Conservation (phyloP, 2,329 filamentous ascomycete genomes). For the Fusarium temperatum region DNA sequence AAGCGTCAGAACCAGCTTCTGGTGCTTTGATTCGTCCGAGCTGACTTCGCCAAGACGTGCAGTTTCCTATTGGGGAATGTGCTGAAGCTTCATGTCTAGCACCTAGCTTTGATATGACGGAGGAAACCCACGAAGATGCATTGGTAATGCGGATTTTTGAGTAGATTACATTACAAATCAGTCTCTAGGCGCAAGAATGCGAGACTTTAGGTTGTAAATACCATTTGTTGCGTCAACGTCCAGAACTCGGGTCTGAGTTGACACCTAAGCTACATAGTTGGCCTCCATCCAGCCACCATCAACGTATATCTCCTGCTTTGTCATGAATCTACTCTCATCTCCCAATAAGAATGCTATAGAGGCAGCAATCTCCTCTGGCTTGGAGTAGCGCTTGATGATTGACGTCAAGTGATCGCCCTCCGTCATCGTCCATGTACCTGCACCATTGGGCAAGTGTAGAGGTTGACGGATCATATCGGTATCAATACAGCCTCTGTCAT, state of each 20-base stretch:
- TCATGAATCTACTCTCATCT: constrained; percentile 46
- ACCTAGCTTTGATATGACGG: too few species aligned
- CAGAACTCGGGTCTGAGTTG: accelerated
- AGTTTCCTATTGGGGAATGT: not conserved
- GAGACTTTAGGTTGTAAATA: not conserved
- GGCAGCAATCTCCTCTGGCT: constrained; percentile 43
- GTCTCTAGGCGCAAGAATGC: accelerated
- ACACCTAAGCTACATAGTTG: constrained; percentile 31
- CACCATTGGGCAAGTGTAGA: constrained; percentile 37
- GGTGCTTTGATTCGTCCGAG: not conserved
- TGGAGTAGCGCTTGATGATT: constrained; percentile 41
- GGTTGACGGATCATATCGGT: constrained; percentile 44
- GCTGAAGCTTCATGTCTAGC: not conserved
- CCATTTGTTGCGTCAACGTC: not conserved
- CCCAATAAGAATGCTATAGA: constrained; percentile 45
- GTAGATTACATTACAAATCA: not conserved
- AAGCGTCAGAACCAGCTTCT: not conserved
- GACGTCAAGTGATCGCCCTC: constrained; percentile 39
- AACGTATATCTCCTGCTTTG: constrained; percentile 42
- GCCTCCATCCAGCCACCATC: constrained; percentile 45
- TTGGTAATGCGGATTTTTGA: not conserved
- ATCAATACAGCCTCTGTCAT: constrained; percentile 38
- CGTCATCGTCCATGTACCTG: constrained; percentile 40
- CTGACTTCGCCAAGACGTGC: not conserved
- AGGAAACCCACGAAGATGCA: not conserved